These are phyloP conservation scores for Stephania yunnanensis DNA, from an alignment of 164 flowering plant genomes.

Conservation along the genomic window DNA sequence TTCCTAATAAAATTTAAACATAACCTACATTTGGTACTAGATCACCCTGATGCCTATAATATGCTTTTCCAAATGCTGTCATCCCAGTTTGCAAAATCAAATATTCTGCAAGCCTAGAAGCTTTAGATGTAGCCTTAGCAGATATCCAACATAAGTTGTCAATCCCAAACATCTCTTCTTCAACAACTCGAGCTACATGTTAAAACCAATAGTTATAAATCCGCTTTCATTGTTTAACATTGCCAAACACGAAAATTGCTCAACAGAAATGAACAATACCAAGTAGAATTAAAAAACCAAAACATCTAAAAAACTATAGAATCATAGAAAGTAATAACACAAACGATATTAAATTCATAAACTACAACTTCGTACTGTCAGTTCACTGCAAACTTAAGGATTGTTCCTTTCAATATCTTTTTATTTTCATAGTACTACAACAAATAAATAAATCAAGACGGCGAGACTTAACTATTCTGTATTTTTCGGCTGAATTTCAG, in stretches of 20 bases:
- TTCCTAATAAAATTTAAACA: neutral
- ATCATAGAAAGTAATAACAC: too few relatives aligned
- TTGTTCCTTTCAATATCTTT: too few relatives aligned
- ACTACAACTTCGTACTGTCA: too few relatives aligned
- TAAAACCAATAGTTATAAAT: constrained; percentile 8
- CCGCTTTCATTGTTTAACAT: too few relatives aligned
- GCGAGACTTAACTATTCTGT: too few relatives aligned
- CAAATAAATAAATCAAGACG: too few relatives aligned
- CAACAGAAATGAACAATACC: neutral
- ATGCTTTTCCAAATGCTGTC: constrained; percentile 96
- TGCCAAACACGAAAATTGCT: neutral
- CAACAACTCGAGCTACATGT: constrained; percentile 79
- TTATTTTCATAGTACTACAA: too few relatives aligned
- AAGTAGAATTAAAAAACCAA: neutral
- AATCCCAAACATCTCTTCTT: constrained; percentile 93
- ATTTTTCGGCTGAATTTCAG: too few relatives aligned
- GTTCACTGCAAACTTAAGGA: too few relatives aligned
- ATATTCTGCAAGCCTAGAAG: constrained; percentile 67
- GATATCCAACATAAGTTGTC: constrained; percentile 95
- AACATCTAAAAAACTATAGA: neutral
- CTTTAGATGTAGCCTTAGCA: constrained; percentile 70
- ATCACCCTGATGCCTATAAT: constrained; percentile 64
- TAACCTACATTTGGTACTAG: constrained; percentile 82
- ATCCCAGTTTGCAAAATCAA: constrained; percentile 87
- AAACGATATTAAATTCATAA: too few relatives aligned